These are phyloP conservation scores for Sugiyamaella mastotermitis DNA, from an alignment of 805 yeast genomes.

Conservation along the genomic window DNA sequence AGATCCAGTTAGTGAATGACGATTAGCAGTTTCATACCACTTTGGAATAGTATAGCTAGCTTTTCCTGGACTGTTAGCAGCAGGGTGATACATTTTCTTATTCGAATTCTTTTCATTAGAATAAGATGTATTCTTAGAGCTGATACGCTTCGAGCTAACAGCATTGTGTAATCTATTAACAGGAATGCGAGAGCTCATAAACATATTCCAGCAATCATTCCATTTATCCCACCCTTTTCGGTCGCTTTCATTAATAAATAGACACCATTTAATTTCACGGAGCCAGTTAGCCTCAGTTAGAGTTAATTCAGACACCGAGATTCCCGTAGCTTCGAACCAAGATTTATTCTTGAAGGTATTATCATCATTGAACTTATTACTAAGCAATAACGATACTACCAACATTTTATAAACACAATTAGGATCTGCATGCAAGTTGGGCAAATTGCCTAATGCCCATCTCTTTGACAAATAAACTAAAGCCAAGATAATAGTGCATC, in stretches of 20 bases:
- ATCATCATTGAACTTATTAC: slow-evolving; percentile 94
- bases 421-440: slow-evolving; percentile 28
- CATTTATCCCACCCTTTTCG: slow-evolving; percentile 28
- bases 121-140: neutral
- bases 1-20: neutral
- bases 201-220: slow-evolving; percentile 28
- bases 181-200: slow-evolving; percentile 2
- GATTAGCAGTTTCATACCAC: slow-evolving; percentile 21
- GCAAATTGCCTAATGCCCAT: slow-evolving; percentile 34
- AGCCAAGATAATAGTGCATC: slow-evolving; percentile 72
- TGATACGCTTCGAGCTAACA: neutral
- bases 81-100: slow-evolving; percentile 1
- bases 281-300: slow-evolving; percentile 68
- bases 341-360: slow-evolving; percentile 92
- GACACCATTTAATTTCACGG: slow-evolving; percentile 50
- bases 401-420: slow-evolving; percentile 42
- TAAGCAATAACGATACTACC: slow-evolving; percentile 67
- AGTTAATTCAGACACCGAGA: slow-evolving; percentile 56
- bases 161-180: no score
- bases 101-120: neutral
- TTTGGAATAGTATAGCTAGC: slow-evolving; percentile 23
- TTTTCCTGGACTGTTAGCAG: slow-evolving; percentile 3
- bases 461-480: slow-evolving; percentile 72
- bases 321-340: slow-evolving; percentile 94
- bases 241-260: slow-evolving; percentile 37